Base-by-base conservation (phyloP, 228 moss, liverwort and hornwort genomes). In the Sphagnum fallax region DNA sequence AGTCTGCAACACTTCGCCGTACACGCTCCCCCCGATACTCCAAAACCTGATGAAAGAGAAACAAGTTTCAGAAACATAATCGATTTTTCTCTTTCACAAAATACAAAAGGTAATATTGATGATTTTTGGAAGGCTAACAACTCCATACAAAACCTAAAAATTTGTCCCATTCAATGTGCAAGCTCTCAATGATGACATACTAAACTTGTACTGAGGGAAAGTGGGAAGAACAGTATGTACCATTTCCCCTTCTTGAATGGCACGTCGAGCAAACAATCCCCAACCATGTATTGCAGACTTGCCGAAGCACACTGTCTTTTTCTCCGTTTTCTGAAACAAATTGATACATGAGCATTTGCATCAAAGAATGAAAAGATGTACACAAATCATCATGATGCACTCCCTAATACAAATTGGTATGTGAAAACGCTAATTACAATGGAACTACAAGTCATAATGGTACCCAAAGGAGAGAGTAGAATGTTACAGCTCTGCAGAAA, bases 21-120 rank as follows among this genome's bases (percentile, higher is more conserved):
- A 98, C 90, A 71, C 98, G 92, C 74, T 98, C 98, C 67, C 98
- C 98, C 64, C 94, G 87, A 65, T 98, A 98, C 74, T 98, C 98
- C 77, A 98, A 77, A 71, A 98, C 98, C 98, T 98, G 78, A 70
- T 49, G 69, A 10, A 61, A 59, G 72, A 67, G 15, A 61, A 16
- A 50, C 32, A 32, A 47, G 8, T 52, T 58, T 66, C 58, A 51
- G 9, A 69, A 2, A n/a, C 4, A 64, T 32, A 32, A 32, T 32
- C 32, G 2, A 32, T 2, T 32, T 32, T 32, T 32, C 32, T 32
- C 59, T 15, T 60, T 32, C 32, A 32, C 2, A 32, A 32, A 32
- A 32, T 32, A 32, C 32, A 32, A 32, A 32, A 32, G 2, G 32
- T 32, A 32, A 32, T 32, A 32, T 32, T 32, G 32, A 32, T 3